Percentiles rank a stretch among this genome's conserved stretches.
phyloP scores from a whole-genome alignment of 106 monocot genomes.

The Amphibolis antarctica region DNA sequence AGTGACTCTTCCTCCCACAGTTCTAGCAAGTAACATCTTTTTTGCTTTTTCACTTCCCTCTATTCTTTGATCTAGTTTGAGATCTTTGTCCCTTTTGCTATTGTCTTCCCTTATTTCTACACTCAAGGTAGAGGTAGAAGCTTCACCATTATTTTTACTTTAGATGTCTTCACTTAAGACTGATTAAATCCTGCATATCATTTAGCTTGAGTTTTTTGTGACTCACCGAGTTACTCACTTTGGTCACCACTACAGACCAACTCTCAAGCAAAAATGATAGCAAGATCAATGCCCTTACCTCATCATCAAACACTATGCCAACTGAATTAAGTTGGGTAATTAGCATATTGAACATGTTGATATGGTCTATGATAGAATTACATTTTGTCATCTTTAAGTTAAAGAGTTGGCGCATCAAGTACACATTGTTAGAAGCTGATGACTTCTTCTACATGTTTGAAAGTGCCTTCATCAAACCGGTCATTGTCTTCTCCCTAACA shows the following conservation, averaged over 20 bases:
- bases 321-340: background rate
- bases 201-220: too few species aligned
- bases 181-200: background rate
- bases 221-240: too few species aligned
- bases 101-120: background rate
- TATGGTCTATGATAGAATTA: background rate
- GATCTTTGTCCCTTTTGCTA: background rate
- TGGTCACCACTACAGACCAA: too few species aligned
- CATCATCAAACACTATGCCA: too few species aligned
- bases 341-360: background rate
- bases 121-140: background rate
- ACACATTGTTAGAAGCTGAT: background rate
- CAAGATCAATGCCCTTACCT: too few species aligned
- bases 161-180: constrained; percentile 4
- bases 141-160: background rate
- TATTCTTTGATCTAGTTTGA: background rate
- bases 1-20: background rate
- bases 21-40: background rate
- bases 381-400: background rate
- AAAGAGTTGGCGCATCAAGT: background rate
- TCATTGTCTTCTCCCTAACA: background rate
- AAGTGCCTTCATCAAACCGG: background rate
- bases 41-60: background rate
- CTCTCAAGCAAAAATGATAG: too few species aligned
- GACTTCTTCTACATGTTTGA: constrained; percentile 1